Conservation (phyloP, 2,329 filamentous ascomycete genomes). For the Talaromyces funiculosus region DNA sequence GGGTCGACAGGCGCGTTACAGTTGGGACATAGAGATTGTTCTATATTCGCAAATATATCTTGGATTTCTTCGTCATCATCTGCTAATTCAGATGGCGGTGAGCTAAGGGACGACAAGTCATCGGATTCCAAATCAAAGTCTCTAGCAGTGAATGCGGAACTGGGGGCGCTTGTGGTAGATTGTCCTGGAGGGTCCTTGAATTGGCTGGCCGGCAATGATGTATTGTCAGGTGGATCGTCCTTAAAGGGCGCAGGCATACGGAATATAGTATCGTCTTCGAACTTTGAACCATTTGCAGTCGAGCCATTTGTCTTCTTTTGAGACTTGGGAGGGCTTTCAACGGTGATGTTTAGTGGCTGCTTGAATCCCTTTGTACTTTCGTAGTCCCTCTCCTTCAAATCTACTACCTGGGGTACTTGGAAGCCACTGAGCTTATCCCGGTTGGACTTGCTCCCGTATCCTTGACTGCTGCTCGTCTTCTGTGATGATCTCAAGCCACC, state of each 20-base stretch:
- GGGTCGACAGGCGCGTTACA: conserved; percentile 58
- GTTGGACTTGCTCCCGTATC: not conserved
- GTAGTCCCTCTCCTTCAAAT: not conserved
- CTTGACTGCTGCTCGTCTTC: not conserved
- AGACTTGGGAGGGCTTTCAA: not conserved
- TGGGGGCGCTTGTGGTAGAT: conserved; percentile 21
- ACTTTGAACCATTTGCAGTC: not conserved
- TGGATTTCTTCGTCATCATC: not conserved
- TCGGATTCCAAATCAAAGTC: conserved; percentile 19
- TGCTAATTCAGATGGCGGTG: conserved; percentile 12
- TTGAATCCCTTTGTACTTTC: not conserved
- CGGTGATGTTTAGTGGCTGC: not conserved
- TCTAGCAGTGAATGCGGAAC: conserved; percentile 25
- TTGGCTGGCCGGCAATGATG: not conserved
- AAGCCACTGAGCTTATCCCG: not conserved
- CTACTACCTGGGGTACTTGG: not conserved
- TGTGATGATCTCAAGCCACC: not conserved
- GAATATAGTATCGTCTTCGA: not conserved
- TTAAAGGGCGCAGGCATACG: conserved; percentile 6
- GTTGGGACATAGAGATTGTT: conserved; percentile 56
- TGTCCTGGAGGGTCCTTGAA: conserved; percentile 24
- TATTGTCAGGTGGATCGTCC: not conserved
- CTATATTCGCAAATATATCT: not conserved
- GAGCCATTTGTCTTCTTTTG: not conserved
- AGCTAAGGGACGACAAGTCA: conserved; percentile 26